Evolutionary conservation across 1,139 yeast genomes (phyloP).

Genomic region (Kurtzmaniella natalensis): DNA sequence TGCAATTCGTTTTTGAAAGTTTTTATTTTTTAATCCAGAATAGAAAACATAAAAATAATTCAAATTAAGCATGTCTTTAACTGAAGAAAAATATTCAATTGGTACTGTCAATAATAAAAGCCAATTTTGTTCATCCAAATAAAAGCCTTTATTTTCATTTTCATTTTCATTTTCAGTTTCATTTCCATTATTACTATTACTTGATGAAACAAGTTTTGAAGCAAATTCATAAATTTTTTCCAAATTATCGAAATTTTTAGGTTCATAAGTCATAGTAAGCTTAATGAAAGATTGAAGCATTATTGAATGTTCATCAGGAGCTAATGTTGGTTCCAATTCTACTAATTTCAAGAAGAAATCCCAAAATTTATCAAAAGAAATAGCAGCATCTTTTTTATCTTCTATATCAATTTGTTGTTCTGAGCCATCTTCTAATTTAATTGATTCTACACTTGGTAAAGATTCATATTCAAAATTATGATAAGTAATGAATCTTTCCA

Average conservation of each 20-base stretch:
- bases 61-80: conserved; percentile 26
- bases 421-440: background rate
- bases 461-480: conserved; percentile 32
- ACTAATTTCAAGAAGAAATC: conserved; percentile 52
- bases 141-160: no score
- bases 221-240: conserved; percentile 61
- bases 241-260: conserved; percentile 55
- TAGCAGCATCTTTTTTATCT: conserved; percentile 8
- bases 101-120: conserved; percentile 56
- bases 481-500: conserved; percentile 69
- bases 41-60: conserved; percentile 41
- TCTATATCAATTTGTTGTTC: conserved; percentile 1
- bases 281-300: conserved; percentile 63
- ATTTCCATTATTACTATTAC: background rate
- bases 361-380: conserved; percentile 58
- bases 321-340: conserved; percentile 57
- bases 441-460: conserved; percentile 1
- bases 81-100: conserved; percentile 37
- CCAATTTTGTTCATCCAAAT: conserved; percentile 32
- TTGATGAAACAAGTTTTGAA: conserved; percentile 32
- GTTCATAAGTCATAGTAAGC: conserved; percentile 65
- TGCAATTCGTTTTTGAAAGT: conserved; percentile 37
- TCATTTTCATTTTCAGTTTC: no score
- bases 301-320: conserved; percentile 60
- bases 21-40: conserved; percentile 27